Conservation (phyloP, 2,329 filamentous ascomycete species). For the Colletotrichum lindemuthianum region DNA sequence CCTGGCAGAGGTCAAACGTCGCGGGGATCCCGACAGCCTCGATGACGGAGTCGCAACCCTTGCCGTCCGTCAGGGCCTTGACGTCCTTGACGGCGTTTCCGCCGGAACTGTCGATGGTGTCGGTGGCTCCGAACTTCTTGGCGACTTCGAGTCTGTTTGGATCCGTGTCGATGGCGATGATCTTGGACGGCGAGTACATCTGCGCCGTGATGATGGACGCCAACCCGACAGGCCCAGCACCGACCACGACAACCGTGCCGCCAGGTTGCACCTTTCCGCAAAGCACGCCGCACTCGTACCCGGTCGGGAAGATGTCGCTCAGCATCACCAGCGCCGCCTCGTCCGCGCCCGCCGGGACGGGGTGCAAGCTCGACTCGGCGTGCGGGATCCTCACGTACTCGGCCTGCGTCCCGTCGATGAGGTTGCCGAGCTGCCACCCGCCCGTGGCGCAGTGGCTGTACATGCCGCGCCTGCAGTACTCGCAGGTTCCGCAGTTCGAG, state of each 20-base stretch:
- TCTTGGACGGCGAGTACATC: constrained; percentile 61
- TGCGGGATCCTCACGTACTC: constrained; percentile 72
- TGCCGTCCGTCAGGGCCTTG: constrained; percentile 56
- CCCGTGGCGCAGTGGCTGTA: constrained; percentile 62
- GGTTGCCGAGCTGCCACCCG: constrained; percentile 65
- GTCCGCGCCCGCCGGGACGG: constrained; percentile 59
- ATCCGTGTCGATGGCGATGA: constrained; percentile 64
- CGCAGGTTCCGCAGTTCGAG: constrained; percentile 58
- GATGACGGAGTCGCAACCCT: constrained; percentile 66
- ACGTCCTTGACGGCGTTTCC: constrained; percentile 50
- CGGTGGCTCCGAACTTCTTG: constrained; percentile 58
- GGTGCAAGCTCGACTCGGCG: constrained; percentile 73
- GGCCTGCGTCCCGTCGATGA: constrained; percentile 62
- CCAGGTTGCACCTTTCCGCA: constrained; percentile 68
- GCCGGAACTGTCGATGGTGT: constrained; percentile 51
- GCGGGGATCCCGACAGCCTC: constrained; percentile 65
- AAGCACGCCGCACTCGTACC: constrained; percentile 67
- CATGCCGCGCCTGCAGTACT: constrained; percentile 61
- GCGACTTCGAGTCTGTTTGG: constrained; percentile 57
- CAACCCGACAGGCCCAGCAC: constrained; percentile 70
- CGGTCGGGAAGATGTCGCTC: constrained; percentile 57
- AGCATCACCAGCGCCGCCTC: constrained; percentile 61
- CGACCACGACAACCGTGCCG: constrained; percentile 71
- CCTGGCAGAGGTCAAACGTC: constrained; percentile 64
- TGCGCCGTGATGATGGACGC: constrained; percentile 53